A percentile compares a stretch with the other conserved stretches of the same genome.
phyloP scores from a whole-genome alignment of 225 moss, liverwort and hornwort species.

The Sphagnum tenellum region DNA sequence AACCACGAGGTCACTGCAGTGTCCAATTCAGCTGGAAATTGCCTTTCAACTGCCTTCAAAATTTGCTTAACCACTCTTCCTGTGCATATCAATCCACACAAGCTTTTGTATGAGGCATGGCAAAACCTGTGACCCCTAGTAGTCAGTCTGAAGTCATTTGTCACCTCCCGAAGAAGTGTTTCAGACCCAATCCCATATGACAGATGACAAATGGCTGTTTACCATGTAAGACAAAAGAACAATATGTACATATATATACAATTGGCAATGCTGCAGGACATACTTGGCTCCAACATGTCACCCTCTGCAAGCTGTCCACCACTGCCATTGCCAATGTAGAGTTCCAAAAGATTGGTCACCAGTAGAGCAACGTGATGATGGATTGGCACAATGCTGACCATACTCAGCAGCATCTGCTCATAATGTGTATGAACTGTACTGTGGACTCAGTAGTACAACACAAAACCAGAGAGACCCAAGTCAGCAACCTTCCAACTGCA shows the following conservation, averaged over 20 bases:
- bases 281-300: constrained; percentile 28
- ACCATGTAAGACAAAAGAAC: neutral
- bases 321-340: constrained; percentile 22
- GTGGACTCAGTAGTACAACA: too few species aligned
- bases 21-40: constrained; percentile 70
- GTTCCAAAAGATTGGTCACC: constrained; percentile 51
- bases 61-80: constrained; percentile 55
- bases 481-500: too few species aligned
- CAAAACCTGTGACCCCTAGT: too few species aligned
- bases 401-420: constrained; percentile 50
- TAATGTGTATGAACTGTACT: constrained; percentile 36
- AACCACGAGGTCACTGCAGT: constrained; percentile 46
- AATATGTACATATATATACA: neutral
- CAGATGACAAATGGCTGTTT: too few species aligned
- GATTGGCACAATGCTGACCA: constrained; percentile 59
- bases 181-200: too few species aligned
- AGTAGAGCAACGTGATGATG: constrained; percentile 48
- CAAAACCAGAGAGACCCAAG: too few species aligned
- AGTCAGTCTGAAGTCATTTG: too few species aligned
- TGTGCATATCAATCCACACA: constrained; percentile 18
- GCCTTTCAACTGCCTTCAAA: constrained; percentile 52
- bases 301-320: constrained; percentile 12
- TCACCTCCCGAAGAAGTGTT: too few species aligned
- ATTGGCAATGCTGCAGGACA: constrained; percentile 2
- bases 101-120: too few species aligned